Evolutionary conservation across 345 rosid species (phyloP).

Genomic region (Corchorus olitorius): DNA sequence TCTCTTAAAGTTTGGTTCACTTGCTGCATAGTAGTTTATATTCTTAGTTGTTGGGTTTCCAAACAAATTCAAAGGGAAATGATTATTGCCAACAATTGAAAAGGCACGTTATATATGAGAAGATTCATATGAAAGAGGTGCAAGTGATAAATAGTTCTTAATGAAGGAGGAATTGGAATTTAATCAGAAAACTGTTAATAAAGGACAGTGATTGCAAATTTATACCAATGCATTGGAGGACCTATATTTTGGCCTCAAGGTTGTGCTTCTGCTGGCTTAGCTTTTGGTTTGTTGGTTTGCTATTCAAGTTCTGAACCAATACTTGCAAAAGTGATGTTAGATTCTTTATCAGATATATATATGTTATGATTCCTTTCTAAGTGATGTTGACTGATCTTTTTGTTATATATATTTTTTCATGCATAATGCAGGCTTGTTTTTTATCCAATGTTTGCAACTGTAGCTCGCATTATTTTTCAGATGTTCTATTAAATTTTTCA

Average conservation of each 20-base stretch:
- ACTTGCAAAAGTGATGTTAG: constrained; percentile 32
- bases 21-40: too few relatives aligned
- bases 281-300: constrained; percentile 70
- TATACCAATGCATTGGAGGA: constrained; percentile 46
- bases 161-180: too few relatives aligned
- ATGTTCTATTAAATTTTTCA: constrained; percentile 40
- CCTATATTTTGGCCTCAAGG: constrained; percentile 44
- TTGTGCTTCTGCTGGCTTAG: constrained; percentile 50
- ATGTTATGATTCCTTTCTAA: background rate
- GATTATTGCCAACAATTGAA: too few relatives aligned
- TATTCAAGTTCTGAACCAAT: constrained; percentile 60
- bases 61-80: too few relatives aligned
- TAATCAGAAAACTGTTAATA: too few relatives aligned
- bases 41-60: too few relatives aligned
- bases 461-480: constrained; percentile 9
- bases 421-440: constrained; percentile 5
- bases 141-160: too few relatives aligned
- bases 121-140: too few relatives aligned
- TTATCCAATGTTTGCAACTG: constrained; percentile 1
- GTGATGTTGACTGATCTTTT: background rate
- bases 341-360: background rate
- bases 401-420: background rate
- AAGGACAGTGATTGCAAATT: too few relatives aligned
- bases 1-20: too few relatives aligned
- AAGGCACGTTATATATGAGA: too few relatives aligned